Base-by-base conservation (phyloP, 805 yeast species). In the Candida oleophila region DNA sequence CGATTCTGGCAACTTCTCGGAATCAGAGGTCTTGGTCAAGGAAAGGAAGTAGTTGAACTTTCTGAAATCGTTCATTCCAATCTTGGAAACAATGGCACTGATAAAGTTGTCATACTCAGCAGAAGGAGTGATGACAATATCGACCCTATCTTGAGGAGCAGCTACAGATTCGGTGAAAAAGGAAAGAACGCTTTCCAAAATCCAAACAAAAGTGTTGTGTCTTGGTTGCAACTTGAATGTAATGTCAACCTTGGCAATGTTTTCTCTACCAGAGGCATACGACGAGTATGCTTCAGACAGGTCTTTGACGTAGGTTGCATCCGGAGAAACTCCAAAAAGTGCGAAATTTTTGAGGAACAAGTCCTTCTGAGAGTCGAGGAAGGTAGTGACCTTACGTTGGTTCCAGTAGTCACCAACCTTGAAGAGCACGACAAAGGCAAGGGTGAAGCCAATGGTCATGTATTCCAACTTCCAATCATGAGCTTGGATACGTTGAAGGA, bases 211-310 rank as follows among this genome's bases (percentile, higher is more conserved):
- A 22, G 85, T 57, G 67, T 91, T 92, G 64, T 89, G 91, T 73
- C 98, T 85, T 50, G 95, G 81, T 50, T 80, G 73, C 65, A 91
- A 74, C 47, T 76, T 77, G 62, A 90, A 74, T 51, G 77, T 80
- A 41, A 85, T 74, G 47, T 77, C 69, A 48, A 90, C 68, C 46
- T 80, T 75, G 49, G 81, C 81, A 50, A 94, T 77, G 64, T 89
- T 85, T 49, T 81, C 71, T 65, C 99, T 83, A 51, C 99, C 99
- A 47, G 96, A 79, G 38, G 97, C 96, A 63, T 89, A 94, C 33
- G 87, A 73, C 73, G 77, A 67, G 65, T 67, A 89, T 49, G 75
- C 71, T 55, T 85, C 83, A 21, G 83, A 70, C 42, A 82, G 78
- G 60, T 86, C 95, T 63, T 80, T 76, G 54, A 82, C 72, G 52